These are phyloP conservation scores for Colletotrichum tabaci DNA, from an alignment of 2,329 filamentous ascomycete genomes.

Conservation along the genomic window DNA sequence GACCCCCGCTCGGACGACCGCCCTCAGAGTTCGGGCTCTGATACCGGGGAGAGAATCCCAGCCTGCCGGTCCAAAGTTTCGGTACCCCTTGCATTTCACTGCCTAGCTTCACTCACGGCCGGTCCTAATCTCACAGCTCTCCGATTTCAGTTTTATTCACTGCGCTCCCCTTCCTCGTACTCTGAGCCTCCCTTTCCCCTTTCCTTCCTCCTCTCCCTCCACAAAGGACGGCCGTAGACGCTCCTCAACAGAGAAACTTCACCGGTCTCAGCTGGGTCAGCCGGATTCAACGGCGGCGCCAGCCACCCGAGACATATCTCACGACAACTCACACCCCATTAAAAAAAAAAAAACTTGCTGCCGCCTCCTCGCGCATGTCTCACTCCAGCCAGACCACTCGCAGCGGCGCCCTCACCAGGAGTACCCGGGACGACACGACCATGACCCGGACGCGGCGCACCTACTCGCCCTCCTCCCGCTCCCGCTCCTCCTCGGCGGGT, in stretches of 20 bases:
- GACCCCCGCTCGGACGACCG: conserved; percentile 36
- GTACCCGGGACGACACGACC: neutral
- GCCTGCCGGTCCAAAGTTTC: conserved; percentile 16
- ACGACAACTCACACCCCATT: neutral
- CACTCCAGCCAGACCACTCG: neutral
- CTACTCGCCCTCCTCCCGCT: conserved; percentile 28
- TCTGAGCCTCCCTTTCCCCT: neutral
- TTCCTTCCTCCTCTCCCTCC: neutral
- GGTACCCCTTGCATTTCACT: conserved; percentile 11
- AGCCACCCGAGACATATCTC: conserved; percentile 6
- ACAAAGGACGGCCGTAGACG: neutral
- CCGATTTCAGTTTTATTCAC: neutral
- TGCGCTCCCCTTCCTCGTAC: neutral
- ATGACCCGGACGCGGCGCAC: conserved; percentile 21
- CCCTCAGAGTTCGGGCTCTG: conserved; percentile 25
- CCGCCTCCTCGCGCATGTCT: conserved; percentile 15
- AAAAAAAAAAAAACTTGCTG: neutral
- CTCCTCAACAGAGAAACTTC: neutral
- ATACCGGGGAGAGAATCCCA: conserved; percentile 34
- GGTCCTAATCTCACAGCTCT: neutral
- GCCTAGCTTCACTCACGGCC: conserved; percentile 6
- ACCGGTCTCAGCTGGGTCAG: neutral
- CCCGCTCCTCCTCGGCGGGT: conserved; percentile 11
- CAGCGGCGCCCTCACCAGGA: conserved; percentile 9
- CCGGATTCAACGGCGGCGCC: neutral